A percentile compares a stretch with the other conserved stretches of the same genome.
Conservation (phyloP, 2,329 filamentous ascomycete genomes). For the Verticillium albo-atrum region DNA sequence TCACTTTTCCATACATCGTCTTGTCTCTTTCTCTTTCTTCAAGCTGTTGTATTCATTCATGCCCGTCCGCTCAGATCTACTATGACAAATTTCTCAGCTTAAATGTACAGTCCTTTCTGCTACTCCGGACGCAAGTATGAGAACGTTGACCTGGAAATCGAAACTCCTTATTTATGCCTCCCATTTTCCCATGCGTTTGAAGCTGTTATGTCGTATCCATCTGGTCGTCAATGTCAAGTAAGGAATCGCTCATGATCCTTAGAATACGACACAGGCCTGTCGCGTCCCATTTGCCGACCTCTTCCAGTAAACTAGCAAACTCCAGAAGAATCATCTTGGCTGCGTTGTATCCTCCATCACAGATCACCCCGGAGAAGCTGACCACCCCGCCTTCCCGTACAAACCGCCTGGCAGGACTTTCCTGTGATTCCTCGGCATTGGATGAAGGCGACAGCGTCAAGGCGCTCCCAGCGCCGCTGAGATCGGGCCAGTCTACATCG, state of each 20-base stretch:
- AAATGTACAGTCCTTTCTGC: too few species aligned
- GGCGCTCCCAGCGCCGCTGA: neutral
- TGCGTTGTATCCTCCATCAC: neutral
- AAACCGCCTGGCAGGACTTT: neutral
- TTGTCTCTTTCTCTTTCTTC: too few species aligned
- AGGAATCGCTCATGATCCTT: neutral
- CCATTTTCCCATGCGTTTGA: neutral
- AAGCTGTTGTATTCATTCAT: too few species aligned
- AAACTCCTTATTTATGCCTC: too few species aligned
- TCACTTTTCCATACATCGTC: too few species aligned
- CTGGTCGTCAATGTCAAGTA: neutral
- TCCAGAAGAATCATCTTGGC: neutral
- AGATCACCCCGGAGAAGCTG: neutral
- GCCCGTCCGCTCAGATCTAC: too few species aligned
- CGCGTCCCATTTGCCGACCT: neutral
- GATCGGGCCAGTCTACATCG: neutral
- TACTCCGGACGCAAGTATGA: too few species aligned
- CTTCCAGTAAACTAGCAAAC: neutral
- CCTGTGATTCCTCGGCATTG: neutral
- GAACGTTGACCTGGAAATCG: too few species aligned
- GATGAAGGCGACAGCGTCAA: neutral
- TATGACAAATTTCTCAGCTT: too few species aligned
- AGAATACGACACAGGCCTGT: neutral
- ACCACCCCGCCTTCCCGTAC: neutral
- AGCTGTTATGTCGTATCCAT: neutral